Base-by-base conservation (phyloP, 495 filamentous ascomycete genomes). In the Penicillium desertorum region DNA sequence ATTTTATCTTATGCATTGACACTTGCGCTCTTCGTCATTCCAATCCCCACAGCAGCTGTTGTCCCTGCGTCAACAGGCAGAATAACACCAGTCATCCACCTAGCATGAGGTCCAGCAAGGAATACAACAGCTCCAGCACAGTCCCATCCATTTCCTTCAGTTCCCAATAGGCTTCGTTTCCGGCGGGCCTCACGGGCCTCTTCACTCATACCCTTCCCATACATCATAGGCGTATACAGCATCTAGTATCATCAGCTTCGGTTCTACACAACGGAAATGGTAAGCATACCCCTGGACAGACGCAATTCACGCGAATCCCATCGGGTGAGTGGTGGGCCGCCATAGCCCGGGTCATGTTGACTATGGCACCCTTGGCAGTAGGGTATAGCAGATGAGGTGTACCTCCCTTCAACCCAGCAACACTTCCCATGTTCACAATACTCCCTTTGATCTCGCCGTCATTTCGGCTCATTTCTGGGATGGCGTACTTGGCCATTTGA, bases 151-250 rank as follows among this genome's bases (percentile, higher is more conserved):
- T 73, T 82, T 0, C 81, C 81, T 49, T 86, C 81, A 7, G 76
- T 81, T 0, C 68, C 68, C n/a, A 84, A 62, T 32, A 86, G 65
- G 62, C 78, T 84, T 37, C 77, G 61, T 36, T 73, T 71, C 30
- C 68, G 74, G 29, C 83, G 63, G 20, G 77, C 73, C 39, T 76
- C 70, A 51, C 83, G 58, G 6, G 69, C 65, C 54, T 82, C 76
- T 20, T 76, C 69, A 27, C 66, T 79, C 78, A 84, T 83, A 0
- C 79, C 80, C 7, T 71, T 67, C 2, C 63, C 71, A 57, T 79
- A 80, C 72, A 84, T 79, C 82, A 84, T 84, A 0, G 83, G 81
- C n/a, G 81, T 84, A 52, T 79, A 86, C 5, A 86, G 69, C 79
- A 83, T 83, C 50, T 67, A 51, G 51, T 11, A 14, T 4, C 50